Evolutionary conservation across 208 protist species (phyloP).

Genomic region (Leishmania amazonensis): DNA sequence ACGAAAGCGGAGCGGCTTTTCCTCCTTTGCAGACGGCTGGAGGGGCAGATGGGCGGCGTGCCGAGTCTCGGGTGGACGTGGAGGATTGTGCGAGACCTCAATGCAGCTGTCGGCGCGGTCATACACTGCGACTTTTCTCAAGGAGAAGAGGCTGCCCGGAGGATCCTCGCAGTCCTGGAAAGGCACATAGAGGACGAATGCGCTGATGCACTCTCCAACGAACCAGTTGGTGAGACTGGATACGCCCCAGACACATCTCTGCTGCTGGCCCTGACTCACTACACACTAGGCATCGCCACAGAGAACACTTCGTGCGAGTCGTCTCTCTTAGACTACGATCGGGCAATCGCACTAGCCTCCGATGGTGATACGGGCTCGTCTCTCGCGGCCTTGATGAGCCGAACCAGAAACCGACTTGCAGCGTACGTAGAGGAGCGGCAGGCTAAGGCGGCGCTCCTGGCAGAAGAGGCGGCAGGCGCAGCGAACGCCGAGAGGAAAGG

Average conservation of each 20-base stretch:
- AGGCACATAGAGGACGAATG: neutral
- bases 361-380: neutral
- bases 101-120: conserved; percentile 23
- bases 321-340: conserved; percentile 21
- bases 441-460: neutral
- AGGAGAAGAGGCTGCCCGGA: conserved; percentile 19
- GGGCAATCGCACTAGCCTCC: conserved; percentile 10
- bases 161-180: conserved; percentile 10
- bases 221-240: neutral
- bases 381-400: conserved; percentile 16
- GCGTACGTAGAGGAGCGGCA: conserved; percentile 24
- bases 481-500: conserved; percentile 20
- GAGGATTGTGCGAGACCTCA: conserved; percentile 14
- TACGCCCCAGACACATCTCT: conserved; percentile 1
- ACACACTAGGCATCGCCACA: conserved; percentile 19
- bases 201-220: neutral
- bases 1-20: conserved; percentile 9
- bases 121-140: conserved; percentile 27
- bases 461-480: conserved; percentile 9
- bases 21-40: conserved; percentile 7
- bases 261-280: conserved; percentile 16
- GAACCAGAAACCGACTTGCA: conserved; percentile 11
- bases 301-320: conserved; percentile 24
- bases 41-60: conserved; percentile 7
- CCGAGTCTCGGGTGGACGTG: conserved; percentile 11